Conservation (phyloP, 768 basidiomycete species). For the Nidula microcarpa region DNA sequence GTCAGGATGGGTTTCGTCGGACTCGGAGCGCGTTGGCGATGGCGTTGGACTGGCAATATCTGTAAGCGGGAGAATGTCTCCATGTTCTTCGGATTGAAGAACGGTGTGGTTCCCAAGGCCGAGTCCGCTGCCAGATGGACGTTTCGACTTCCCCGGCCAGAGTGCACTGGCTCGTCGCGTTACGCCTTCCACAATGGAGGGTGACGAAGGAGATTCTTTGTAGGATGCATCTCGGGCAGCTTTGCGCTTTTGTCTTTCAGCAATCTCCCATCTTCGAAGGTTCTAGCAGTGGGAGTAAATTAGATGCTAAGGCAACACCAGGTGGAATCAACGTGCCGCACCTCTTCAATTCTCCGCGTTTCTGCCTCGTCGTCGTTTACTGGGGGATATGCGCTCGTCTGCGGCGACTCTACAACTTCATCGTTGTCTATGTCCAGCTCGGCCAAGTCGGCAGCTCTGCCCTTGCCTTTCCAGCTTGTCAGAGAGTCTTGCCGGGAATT, state of each 20-base stretch:
- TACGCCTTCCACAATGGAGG: slow-evolving; percentile 56
- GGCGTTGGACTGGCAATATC: slow-evolving; percentile 42
- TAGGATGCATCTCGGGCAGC: slow-evolving; percentile 55
- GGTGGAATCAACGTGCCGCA: slow-evolving; percentile 23
- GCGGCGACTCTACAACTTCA: slow-evolving; percentile 14
- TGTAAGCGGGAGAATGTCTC: slow-evolving; percentile 53
- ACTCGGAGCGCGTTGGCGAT: slow-evolving; percentile 30
- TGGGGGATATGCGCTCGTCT: slow-evolving; percentile 55
- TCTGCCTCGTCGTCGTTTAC: slow-evolving; percentile 63
- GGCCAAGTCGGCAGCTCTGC: slow-evolving; percentile 19
- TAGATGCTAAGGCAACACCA: slow-evolving; percentile 5
- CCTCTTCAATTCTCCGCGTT: slow-evolving; percentile 71
- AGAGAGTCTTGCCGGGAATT: not conserved
- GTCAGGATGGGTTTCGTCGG: slow-evolving; percentile 18
- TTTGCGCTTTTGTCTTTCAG: slow-evolving; percentile 74
- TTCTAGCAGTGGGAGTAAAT: slow-evolving; percentile 42
- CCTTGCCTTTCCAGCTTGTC: slow-evolving; percentile 22
- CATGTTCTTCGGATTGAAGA: slow-evolving; percentile 47
- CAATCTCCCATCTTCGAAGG: slow-evolving; percentile 72
- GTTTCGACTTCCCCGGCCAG: slow-evolving; percentile 40
- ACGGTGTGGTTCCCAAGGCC: slow-evolving; percentile 40
- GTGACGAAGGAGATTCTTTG: slow-evolving; percentile 14
- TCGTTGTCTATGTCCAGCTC: slow-evolving; percentile 21
- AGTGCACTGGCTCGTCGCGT: slow-evolving; percentile 58
- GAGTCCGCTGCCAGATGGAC: slow-evolving; percentile 25